phyloP scores from a whole-genome alignment of 768 basidiomycete species.

The Leccinum imitatum region DNA sequence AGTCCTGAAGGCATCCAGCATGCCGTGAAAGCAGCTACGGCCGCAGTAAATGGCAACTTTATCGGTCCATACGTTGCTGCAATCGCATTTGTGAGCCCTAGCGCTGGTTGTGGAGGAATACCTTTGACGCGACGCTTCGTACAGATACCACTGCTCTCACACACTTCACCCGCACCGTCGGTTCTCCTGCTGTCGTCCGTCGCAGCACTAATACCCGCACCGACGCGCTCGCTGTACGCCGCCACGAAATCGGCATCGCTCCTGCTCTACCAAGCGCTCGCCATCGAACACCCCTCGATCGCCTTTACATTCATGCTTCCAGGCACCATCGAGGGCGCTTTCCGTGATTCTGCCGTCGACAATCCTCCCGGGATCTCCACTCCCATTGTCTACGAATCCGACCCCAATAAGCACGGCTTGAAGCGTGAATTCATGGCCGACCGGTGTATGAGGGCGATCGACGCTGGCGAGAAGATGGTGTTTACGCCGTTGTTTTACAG shows the following conservation, averaged over 20 bases:
- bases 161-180: conserved; percentile 64
- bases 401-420: conserved; percentile 59
- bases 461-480: conserved; percentile 53
- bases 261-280: conserved; percentile 71
- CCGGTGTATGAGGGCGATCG: conserved; percentile 59
- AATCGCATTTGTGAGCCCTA: conserved; percentile 61
- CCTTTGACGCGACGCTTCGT: neutral
- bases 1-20: conserved; percentile 56
- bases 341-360: conserved; percentile 80
- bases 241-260: conserved; percentile 82
- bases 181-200: conserved; percentile 78
- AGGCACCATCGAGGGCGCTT: conserved; percentile 71
- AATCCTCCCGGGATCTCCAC: conserved; percentile 32
- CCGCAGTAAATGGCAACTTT: conserved; percentile 64
- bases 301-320: conserved; percentile 63
- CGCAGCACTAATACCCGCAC: conserved; percentile 79
- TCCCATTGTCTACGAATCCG: conserved; percentile 38
- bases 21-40: conserved; percentile 53
- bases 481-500: conserved; percentile 54
- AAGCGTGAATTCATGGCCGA: conserved; percentile 59
- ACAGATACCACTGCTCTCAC: conserved; percentile 74
- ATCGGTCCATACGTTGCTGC: conserved; percentile 69
- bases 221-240: conserved; percentile 81
- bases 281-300: conserved; percentile 77
- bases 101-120: neutral